phyloP scores from a whole-genome alignment of 139 green algal genomes.

The Pleodorina starrii region DNA sequence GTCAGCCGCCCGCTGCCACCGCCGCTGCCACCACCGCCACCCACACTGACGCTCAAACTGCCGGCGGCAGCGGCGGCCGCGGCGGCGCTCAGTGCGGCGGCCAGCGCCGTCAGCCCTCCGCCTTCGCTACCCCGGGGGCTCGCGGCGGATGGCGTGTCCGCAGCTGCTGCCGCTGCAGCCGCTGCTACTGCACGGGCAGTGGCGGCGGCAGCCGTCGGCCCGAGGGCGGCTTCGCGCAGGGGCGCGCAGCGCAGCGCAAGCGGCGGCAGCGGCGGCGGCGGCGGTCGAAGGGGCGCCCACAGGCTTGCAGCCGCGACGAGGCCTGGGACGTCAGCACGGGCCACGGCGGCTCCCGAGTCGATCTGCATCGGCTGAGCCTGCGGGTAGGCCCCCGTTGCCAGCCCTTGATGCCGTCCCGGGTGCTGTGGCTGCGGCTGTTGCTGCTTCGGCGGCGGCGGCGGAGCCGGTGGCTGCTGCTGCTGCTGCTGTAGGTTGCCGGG shows the following conservation, averaged over 20 bases:
- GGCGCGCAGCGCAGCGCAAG: neutral
- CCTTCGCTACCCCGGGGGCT: neutral
- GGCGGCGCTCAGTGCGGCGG: neutral
- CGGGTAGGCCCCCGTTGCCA: no score
- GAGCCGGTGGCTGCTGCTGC: no score
- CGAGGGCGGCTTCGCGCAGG: neutral
- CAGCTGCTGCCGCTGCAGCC: neutral
- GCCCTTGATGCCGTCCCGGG: no score
- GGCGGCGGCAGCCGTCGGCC: neutral
- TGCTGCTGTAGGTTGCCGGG: no score
- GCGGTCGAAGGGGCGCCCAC: no score
- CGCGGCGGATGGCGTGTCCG: neutral
- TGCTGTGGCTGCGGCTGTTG: no score
- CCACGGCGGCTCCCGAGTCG: no score
- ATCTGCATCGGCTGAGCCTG: no score
- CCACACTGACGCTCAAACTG: neutral
- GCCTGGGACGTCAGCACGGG: no score
- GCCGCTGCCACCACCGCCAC: neutral
- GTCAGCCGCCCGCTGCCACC: neutral
- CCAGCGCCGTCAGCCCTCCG: constrained; percentile 24
- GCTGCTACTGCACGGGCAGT: neutral
- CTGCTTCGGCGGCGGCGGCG: no score
- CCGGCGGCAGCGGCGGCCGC: neutral
- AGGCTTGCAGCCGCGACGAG: no score
- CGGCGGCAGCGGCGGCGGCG: neutral